A percentile compares a stretch with the other conserved stretches of the same genome.
Evolutionary conservation across 257 asterid species (phyloP).

Genomic region (Nicotiana knightiana): DNA sequence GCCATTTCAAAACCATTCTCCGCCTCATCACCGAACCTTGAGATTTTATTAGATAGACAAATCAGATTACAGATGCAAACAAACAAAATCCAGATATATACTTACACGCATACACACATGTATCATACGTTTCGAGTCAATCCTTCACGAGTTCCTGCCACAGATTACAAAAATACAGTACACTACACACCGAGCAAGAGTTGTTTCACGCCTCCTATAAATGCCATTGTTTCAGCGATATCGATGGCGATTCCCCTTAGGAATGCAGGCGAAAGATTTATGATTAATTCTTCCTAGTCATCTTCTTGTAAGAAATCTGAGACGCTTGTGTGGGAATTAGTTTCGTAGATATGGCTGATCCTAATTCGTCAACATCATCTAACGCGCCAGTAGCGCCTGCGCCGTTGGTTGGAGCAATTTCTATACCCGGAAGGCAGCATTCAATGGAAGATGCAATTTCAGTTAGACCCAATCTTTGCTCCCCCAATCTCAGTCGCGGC

Average conservation of each 20-base stretch:
- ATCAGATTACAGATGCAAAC: background rate
- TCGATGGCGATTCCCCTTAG: background rate
- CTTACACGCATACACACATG: background rate
- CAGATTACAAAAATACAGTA: background rate
- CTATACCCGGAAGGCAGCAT: slow-evolving; percentile 12
- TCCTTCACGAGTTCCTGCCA: background rate
- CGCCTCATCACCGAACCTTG: no score
- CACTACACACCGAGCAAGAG: background rate
- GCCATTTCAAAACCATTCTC: no score
- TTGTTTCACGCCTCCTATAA: background rate
- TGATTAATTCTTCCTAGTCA: background rate
- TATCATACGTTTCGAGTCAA: background rate
- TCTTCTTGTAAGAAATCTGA: background rate
- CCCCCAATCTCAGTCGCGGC: slow-evolving; percentile 1
- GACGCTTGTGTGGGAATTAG: no score
- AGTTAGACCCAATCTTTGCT: background rate
- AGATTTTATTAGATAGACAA: no score
- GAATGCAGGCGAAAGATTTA: background rate
- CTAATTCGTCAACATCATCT: no score
- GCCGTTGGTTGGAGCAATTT: background rate
- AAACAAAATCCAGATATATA: background rate
- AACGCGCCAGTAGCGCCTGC: background rate
- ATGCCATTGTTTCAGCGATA: background rate
- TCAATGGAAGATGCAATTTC: slow-evolving; percentile 19
- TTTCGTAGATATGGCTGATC: background rate